A percentile compares a stretch with the other conserved stretches of the same genome.
These are phyloP conservation scores for Malassezia obtusa DNA, from an alignment of 1,284 basidiomycete species.

Conservation along the genomic window DNA sequence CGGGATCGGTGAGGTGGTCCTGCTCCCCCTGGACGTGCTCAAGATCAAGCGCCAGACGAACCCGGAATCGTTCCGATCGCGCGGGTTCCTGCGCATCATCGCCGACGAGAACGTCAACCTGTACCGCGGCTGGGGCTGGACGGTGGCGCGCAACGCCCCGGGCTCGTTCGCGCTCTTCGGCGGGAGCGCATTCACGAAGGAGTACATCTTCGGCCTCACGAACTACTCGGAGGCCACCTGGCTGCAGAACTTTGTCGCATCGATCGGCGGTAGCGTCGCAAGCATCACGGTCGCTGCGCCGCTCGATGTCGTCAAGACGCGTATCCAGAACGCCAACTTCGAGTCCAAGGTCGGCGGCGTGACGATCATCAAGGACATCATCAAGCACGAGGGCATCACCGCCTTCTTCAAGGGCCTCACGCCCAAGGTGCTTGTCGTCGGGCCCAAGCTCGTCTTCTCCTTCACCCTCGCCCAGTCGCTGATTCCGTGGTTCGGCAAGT, in stretches of 20 bases:
- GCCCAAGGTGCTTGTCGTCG: conserved; percentile 72
- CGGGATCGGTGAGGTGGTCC: conserved; percentile 81
- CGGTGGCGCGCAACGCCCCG: conserved; percentile 91
- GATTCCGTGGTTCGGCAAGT: conserved; percentile 80
- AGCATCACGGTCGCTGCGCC: conserved; percentile 94
- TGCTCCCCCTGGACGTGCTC: conserved; percentile 86
- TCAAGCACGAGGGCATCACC: conserved; percentile 70
- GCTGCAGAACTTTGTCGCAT: conserved; percentile 69
- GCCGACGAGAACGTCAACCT: conserved; percentile 78
- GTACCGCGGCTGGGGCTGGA: conserved; percentile 98
- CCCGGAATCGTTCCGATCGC: conserved; percentile 41
- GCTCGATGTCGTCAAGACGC: conserved; percentile 76
- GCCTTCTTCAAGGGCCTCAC: conserved; percentile 98
- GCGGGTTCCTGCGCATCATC: conserved; percentile 79
- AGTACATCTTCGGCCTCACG: conserved; percentile 74
- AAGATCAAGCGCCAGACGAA: conserved; percentile 76
- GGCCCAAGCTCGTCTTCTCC: conserved; percentile 94
- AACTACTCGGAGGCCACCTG: conserved; percentile 91
- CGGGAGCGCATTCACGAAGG: conserved; percentile 86
- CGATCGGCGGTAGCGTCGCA: conserved; percentile 82
- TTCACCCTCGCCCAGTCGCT: conserved; percentile 93
- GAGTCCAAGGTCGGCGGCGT: conserved; percentile 75
- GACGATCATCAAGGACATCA: conserved; percentile 73
- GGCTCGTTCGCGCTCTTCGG: conserved; percentile 87
- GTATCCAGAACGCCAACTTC: conserved; percentile 97